A percentile compares a stretch with the other conserved stretches of the same genome.
Evolutionary conservation across 805 yeast species (phyloP).

Genomic region (Pichia gijzeniarum): DNA sequence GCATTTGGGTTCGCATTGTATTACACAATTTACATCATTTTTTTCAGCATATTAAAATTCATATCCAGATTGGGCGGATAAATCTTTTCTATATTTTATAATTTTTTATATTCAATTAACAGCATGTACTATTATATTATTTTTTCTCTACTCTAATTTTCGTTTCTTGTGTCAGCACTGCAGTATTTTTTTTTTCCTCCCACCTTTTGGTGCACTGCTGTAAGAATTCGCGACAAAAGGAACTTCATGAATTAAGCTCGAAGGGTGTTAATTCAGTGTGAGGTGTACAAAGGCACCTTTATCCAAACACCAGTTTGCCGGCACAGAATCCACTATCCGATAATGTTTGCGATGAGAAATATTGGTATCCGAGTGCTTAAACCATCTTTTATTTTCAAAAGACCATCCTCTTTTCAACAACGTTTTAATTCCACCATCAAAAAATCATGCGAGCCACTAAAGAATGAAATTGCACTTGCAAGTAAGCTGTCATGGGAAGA

Average conservation of each 20-base stretch:
- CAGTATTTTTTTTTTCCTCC: too few relatives aligned
- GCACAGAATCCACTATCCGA: not conserved
- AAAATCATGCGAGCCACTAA: conserved; percentile 14
- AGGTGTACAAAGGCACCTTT: too few relatives aligned
- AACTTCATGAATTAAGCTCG: too few relatives aligned
- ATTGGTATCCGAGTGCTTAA: conserved; percentile 8
- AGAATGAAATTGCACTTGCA: conserved; percentile 21
- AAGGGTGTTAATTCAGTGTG: too few relatives aligned
- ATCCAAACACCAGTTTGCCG: not conserved
- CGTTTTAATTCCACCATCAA: conserved; percentile 12
- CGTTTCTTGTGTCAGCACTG: too few relatives aligned
- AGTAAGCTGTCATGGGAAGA: conserved; percentile 63
- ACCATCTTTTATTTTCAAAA: conserved; percentile 6
- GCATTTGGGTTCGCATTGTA: not conserved
- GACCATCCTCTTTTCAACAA: not conserved
- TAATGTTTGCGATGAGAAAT: conserved; percentile 8
- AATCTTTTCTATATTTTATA: conserved; percentile 8
- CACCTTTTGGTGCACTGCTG: too few relatives aligned
- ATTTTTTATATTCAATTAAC: not conserved
- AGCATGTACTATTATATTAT: too few relatives aligned
- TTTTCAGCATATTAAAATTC: too few relatives aligned
- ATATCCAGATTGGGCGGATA: conserved; percentile 1
- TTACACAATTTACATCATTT: not conserved
- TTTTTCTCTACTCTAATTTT: too few relatives aligned
- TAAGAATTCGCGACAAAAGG: too few relatives aligned